Evolutionary conservation across 2,329 filamentous ascomycete genomes (phyloP).

Genomic region (Phoma sp.): DNA sequence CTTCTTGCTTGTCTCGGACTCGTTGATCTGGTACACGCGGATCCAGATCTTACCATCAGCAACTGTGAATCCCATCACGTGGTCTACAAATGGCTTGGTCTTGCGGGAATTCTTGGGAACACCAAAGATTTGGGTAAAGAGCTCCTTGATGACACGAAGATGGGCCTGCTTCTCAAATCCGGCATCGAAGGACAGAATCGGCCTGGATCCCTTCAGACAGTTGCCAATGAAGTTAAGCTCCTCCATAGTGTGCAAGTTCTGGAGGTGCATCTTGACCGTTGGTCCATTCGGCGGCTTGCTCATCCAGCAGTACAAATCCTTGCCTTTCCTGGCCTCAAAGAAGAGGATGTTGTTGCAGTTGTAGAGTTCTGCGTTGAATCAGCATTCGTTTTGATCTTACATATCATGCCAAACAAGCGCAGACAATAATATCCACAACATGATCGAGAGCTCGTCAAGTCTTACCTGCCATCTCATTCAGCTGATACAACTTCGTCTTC

Average conservation of each 20-base stretch:
- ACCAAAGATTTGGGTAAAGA: slow-evolving; percentile 88
- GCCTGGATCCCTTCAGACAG: slow-evolving; percentile 90
- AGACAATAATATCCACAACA: neutral
- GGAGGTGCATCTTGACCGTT: slow-evolving; percentile 76
- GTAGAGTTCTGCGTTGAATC: slow-evolving; percentile 65
- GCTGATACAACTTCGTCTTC: slow-evolving; percentile 75
- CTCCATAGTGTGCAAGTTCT: slow-evolving; percentile 93
- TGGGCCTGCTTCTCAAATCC: slow-evolving; percentile 83
- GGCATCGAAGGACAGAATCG: slow-evolving; percentile 88
- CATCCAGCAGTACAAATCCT: slow-evolving; percentile 94
- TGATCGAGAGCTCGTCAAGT: neutral
- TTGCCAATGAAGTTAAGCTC: slow-evolving; percentile 97
- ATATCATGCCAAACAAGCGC: neutral
- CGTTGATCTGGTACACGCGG: slow-evolving; percentile 89
- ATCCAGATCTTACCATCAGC: slow-evolving; percentile 97
- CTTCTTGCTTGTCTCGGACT: slow-evolving; percentile 69
- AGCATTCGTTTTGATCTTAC: neutral
- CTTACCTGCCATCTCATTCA: slow-evolving; percentile 50
- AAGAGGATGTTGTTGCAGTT: slow-evolving; percentile 95
- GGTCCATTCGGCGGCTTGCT: slow-evolving; percentile 87
- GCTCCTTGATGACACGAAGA: slow-evolving; percentile 82
- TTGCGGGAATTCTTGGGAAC: slow-evolving; percentile 88
- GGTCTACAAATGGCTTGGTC: slow-evolving; percentile 94
- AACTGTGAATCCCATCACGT: slow-evolving; percentile 89
- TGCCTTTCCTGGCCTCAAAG: slow-evolving; percentile 91